Base-by-base conservation (phyloP, 2,329 filamentous ascomycete species). In the Fusarium torreyae region DNA sequence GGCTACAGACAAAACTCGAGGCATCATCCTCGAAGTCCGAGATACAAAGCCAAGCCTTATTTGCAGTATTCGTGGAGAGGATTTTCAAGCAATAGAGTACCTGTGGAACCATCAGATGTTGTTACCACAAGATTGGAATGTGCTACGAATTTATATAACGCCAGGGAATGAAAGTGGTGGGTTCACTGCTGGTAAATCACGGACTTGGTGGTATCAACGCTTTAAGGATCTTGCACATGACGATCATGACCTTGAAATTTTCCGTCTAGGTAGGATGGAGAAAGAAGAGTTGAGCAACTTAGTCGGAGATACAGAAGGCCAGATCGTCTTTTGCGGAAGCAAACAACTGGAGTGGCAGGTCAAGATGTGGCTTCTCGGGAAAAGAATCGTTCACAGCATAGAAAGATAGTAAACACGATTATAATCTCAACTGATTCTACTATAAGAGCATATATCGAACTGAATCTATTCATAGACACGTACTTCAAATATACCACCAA, bases 281-380 rank as follows among this genome's bases (percentile, higher is more conserved):
- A 24, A 13, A 7, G 6, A 24, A 22, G 49, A 49, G 3, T 4
- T 63, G 4, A 36, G 38, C 1, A 6, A 5, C 2, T 1, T 63
- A 1, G 10, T n/a, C 1, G 6, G 2, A 2, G 1, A n/a, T 5
- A 18, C 0, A 2, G 13, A 39, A 4, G 36, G 33, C 0, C 24
- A 31, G 2, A 58, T 63, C 14, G 11, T 63, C 0, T 63, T 63
- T 11, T 63, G 60, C 6, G 58, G 60, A 0, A 56, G 58, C 5
- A 63, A 57, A 4, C 60, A 63, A 6, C 17, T 63, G 6, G 60
- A 63, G 6, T 63, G 60, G 60, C 58, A 63, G 11, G 49, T 57
- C 1, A 63, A 49, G 10, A 57, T 63, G 58, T 63, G 60, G 60
- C 24, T 63, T 2, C 36, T 63, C 1, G 33, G 24, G 0, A 63